Base-by-base conservation (phyloP, 2,329 filamentous ascomycete species). In the Colletotrichum spinosum region DNA sequence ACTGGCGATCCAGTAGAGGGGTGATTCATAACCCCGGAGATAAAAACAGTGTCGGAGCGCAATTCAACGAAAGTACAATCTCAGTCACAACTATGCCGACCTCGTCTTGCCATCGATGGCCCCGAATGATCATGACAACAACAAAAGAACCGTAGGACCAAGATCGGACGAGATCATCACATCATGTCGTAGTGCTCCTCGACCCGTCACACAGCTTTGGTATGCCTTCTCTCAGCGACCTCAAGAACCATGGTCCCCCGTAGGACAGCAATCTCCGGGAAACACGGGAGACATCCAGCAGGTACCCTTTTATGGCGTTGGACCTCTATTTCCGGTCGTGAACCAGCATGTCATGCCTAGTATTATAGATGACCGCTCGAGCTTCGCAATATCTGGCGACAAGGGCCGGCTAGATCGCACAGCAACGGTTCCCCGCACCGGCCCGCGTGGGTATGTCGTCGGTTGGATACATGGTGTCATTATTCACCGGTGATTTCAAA, bases 381-480 rank as follows among this genome's bases (percentile, higher is more conserved):
- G 25, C 25, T 9, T 34, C 53, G 48, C 42, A 57, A 63, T 39
- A 34, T 41, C 41, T 48, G 38, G 48, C 52, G 48, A 48, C 35
- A 34, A 37, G 3, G 17, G 9, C 53, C 42, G 41, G n/a, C 13
- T 35, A 48, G 12, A 41, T 17, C 41, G 46, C n/a, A 63, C 59
- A 53, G 56, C 6, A 6, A 49, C 58, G 52, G 63, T 46, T 62
- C 38, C 42, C 45, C 35, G 63, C 58, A 57, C 52, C 63, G 58
- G 53, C 52, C 59, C 52, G 63, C 37, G 33, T 57, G 52, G 42
- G 41, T 42, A 57, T 56, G 42, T 55, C 63, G 13, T 39, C 58
- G 63, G 63, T 41, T 53, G 53, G 58, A 15, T 42, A 55, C 63
- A 54, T 57, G 37, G 25, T 25, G 25, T 13, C 35, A 59, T 33